Evolutionary conservation across 805 yeast species (phyloP), one percentile per base, ranked within the genome.

Genomic region (Candida lessepsii): DNA sequence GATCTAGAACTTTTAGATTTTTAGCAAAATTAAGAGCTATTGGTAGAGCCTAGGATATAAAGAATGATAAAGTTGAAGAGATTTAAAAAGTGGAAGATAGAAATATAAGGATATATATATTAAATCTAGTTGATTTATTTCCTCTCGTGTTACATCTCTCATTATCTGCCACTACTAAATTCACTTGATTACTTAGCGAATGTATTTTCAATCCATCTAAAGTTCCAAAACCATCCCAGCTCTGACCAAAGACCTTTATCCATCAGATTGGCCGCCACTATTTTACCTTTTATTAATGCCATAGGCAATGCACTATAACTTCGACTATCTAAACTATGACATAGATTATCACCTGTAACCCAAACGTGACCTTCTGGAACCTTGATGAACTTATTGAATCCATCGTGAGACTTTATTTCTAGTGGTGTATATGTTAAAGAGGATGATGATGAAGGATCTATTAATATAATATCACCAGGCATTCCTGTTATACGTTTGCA

Each of bases 361-460:
- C 98, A 93, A 35, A 87, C 86, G 61, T 93, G 99, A 2, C 99
- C 99, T 49, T 81, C 78, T 1, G 99, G 99, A 0, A 93, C 90
- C 41, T 67, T 71, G 7, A 91, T 80, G 58, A 70, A 87, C 41
- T 77, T 75, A 53, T 76, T 70, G 47, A 56, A 70, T 7, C 72
- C 74, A 45, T 70, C 74, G 40, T 68, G 57, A 20, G 46, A 50
- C 1, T 54, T 44, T 5, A 50, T 46, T 35, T 60, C 59, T 2
- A 50, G 29, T 2, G 61, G 52, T 6, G 57, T 47, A 41, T 65
- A 60, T 6, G 73, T 63, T 23, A 76, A 50, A 28, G 59, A 54
- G 6, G 80, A 67, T 13, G 76, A 65, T 42, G 75, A 70, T 30
- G 88, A 77, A 9, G 97, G 97, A 57, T 93, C 97, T 2, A 86